Conservation (phyloP, 257 asterid species). For the Primulina huaijiensis region DNA sequence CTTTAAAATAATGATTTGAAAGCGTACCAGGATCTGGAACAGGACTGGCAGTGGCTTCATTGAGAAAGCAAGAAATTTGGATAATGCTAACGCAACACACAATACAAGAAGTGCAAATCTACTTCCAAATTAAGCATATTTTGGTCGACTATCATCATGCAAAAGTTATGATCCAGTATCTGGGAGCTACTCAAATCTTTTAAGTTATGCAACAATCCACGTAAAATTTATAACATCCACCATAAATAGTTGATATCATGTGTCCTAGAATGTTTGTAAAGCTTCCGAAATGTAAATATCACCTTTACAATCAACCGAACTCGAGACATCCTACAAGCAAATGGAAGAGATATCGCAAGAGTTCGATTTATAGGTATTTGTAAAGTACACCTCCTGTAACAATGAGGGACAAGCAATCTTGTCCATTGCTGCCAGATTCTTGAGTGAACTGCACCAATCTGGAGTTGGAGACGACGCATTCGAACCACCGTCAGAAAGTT, state of each 20-base stretch:
- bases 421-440: conserved; percentile 33
- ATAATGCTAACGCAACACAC: background rate
- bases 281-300: background rate
- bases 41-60: conserved; percentile 30
- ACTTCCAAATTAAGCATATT: background rate
- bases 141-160: no score
- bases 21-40: conserved; percentile 48
- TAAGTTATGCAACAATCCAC: no score
- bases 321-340: conserved; percentile 51
- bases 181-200: no score
- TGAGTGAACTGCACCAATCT: conserved; percentile 47
- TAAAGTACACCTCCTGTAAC: conserved; percentile 27
- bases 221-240: no score
- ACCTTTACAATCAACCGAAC: conserved; percentile 62
- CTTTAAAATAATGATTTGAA: background rate
- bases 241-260: background rate
- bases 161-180: no score
- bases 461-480: conserved; percentile 44
- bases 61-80: background rate
- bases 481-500: conserved; percentile 33
- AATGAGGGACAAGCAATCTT: conserved; percentile 39
- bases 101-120: background rate
- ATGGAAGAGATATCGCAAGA: conserved; percentile 54
- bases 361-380: conserved; percentile 42
- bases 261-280: background rate